Percentiles rank a stretch among this genome's conserved stretches.
phyloP scores from a whole-genome alignment of 768 basidiomycete genomes.

The Megacollybia marginata region DNA sequence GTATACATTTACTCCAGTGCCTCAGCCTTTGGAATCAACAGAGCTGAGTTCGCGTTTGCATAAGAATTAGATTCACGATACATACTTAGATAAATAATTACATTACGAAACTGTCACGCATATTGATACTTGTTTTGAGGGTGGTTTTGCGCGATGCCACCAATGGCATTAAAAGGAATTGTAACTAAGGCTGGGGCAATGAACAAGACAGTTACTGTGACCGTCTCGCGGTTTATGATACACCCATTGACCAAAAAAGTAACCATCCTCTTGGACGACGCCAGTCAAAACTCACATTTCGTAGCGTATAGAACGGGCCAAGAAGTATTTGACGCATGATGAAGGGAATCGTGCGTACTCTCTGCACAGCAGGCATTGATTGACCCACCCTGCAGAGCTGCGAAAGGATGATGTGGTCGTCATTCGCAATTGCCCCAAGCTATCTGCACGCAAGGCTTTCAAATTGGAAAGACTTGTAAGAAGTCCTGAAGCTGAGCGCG shows the following conservation, averaged over 20 bases:
- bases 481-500: constrained; percentile 62
- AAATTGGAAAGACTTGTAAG: constrained; percentile 56
- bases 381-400: constrained; percentile 34
- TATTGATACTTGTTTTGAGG: background rate
- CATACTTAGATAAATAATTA: background rate
- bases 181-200: constrained; percentile 80
- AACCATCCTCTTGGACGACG: constrained; percentile 10
- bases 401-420: constrained; percentile 63
- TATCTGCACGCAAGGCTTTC: constrained; percentile 76
- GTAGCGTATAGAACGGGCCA: constrained; percentile 67
- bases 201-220: constrained; percentile 81
- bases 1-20: constrained; percentile 24
- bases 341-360: constrained; percentile 53
- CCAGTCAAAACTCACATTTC: constrained; percentile 1
- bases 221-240: constrained; percentile 66
- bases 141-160: constrained; percentile 55
- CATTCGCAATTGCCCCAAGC: constrained; percentile 76
- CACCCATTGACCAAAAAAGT: constrained; percentile 78
- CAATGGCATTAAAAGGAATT: constrained; percentile 65
- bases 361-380: constrained; percentile 1
- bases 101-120: background rate
- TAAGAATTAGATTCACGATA: background rate
- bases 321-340: constrained; percentile 76
- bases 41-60: background rate
- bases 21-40: background rate